Evolutionary conservation across 805 yeast genomes (phyloP), one percentile per base, ranked within the genome.

Genomic region (Zygotorulaspora sp.): DNA sequence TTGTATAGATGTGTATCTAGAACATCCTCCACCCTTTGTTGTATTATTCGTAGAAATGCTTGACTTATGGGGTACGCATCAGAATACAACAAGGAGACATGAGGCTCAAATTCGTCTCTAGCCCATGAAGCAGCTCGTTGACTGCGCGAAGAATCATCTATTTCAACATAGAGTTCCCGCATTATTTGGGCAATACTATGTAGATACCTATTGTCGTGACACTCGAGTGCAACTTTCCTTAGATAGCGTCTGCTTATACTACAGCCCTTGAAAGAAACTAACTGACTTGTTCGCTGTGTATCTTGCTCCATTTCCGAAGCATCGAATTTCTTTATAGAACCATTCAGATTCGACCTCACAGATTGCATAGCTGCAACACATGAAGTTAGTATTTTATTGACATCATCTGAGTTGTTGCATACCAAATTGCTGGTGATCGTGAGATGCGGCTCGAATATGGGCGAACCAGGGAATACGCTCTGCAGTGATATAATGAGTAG

Each of bases 401-500:
- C 81, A 41, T 80, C 85, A 10, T 74, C 74, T 28, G 70, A 69
- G 9, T 70, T 65, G 17, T 66, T 58, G 18, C 80, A 63, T 1
- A 59, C 64, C 21, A 84, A 64, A 40, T 75, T 72, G n/a, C 86
- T 71, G 2, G 87, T 77, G 18, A 84, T 68, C 1, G 95, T 85
- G 23, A 85, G 69, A 55, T 84, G 95, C 3, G 95, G 95, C 44
- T 76, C 83, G 49, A 83, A 78, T 20, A 52, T 57, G 2, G 83
- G 82, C 1, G 87, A 78, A 35, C 78, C 81, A 8, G 83, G 83
- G 52, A 84, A 82, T n/a, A 83, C 63, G 1, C 89, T 80, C 29
- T 72, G 74, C 23, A 84, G 58, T 7, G 87, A 78, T n/a, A 72
- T 65, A 58, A 80, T 79, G 24, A 81, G 65, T 13, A 82, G 74